Evolutionary conservation across 192 early-diverging fungal genomes (phyloP), one percentile per base, ranked within the genome.

Genomic region (Coemansia sp.): DNA sequence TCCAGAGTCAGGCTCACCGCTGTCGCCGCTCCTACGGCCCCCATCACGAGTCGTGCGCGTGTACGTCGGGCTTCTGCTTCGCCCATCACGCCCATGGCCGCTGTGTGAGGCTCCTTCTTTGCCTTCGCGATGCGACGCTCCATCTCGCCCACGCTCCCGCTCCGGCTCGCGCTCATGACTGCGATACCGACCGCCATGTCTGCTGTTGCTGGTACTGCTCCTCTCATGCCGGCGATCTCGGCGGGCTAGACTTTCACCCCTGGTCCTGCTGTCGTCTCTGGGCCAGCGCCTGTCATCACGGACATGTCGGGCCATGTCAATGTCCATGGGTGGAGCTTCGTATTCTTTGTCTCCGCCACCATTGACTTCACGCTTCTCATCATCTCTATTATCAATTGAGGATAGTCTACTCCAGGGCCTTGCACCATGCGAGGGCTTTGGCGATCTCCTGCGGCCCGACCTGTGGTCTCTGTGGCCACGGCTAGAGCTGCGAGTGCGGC

Each of bases 11-110:
- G 61, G 62, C 7, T 50, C 37, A 23, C 62, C n/a, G 16, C 42
- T 26, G 24, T 36, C 24, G 51, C 45, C 36, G 37, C 51, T 65
- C 45, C 57, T 35, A 10, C 31, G 21, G 13, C 55, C 34, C 2
- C 55, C 5, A 34, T 60, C 66, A 56, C 31, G 63, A 37, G 59
- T 18, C 24, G 58, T 36, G 20, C 59, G 61, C 31, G 53, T 26
- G 61, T 66, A 63, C 40, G 28, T 43, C 8, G 76, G 70, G 59
- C 76, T 78, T 24, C 76, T 63, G 55, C 76, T 73, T 24, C 72
- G 51, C 24, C 46, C 28, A 34, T 36, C 55, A n/a, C 72, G 66
- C 38, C 66, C 34, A 24, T 53, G 50, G 36, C 53, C 24, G 42
- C 58, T 10, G 48, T 61, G 55, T 23, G 56, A 43, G 28, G 38